phyloP scores from a whole-genome alignment of 305 asterid genomes.

The Fraxinus dipetala region DNA sequence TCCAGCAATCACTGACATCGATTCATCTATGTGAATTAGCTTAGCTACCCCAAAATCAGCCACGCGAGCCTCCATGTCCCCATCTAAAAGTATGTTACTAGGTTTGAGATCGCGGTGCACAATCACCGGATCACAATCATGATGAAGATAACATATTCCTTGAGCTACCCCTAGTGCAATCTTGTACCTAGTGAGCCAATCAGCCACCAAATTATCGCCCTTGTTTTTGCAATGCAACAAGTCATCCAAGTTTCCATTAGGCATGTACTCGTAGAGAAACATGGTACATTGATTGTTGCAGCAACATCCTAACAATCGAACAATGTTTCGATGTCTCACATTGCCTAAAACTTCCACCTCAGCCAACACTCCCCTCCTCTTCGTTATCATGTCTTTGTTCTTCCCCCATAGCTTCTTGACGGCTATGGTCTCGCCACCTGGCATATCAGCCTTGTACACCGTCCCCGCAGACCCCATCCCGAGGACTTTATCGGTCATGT shows the following conservation, averaged over 20 bases:
- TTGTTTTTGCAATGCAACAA: constrained; percentile 74
- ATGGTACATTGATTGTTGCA: constrained; percentile 58
- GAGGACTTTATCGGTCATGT: constrained; percentile 52
- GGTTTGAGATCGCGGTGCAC: constrained; percentile 90
- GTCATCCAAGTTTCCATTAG: constrained; percentile 81
- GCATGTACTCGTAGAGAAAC: constrained; percentile 90
- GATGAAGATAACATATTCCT: constrained; percentile 87
- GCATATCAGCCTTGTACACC: constrained; percentile 86
- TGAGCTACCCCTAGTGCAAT: constrained; percentile 87
- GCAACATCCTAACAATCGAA: constrained; percentile 74
- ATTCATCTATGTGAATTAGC: constrained; percentile 55
- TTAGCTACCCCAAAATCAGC: constrained; percentile 96
- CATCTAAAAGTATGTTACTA: constrained; percentile 70
- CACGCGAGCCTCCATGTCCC: constrained; percentile 76
- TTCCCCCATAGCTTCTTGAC: constrained; percentile 78
- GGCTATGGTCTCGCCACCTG: constrained; percentile 82
- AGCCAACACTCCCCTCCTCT: constrained; percentile 62
- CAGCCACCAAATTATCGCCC: constrained; percentile 50
- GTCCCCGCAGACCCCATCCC: constrained; percentile 88
- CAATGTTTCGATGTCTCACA: constrained; percentile 79
- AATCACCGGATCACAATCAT: constrained; percentile 81
- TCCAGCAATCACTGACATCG: constrained; percentile 88
- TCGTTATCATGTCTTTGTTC: constrained; percentile 47
- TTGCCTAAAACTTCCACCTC: constrained; percentile 87
- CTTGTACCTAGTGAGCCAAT: constrained; percentile 74